Base-by-base conservation (phyloP, 441 rosid genomes). In the Euphorbia schlechtendalii region DNA sequence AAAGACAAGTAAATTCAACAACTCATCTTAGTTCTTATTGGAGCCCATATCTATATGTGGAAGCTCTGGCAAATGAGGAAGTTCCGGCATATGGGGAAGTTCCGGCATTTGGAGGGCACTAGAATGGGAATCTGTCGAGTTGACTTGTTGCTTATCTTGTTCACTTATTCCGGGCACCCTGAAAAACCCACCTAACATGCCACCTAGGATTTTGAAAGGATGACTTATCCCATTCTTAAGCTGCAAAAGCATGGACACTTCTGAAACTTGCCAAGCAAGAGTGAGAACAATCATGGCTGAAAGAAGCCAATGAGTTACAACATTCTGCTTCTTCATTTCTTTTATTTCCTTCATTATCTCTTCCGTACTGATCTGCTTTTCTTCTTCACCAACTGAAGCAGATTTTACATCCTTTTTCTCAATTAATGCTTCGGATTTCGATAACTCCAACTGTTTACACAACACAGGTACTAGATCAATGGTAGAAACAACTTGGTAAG, bases 241-340 rank as follows among this genome's bases (percentile, higher is more conserved):
- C 65, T 77, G 79, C 78, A 84, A 69, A 69, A 88, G 57, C 56
- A 90, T 66, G 0, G 90, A 82, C 60, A 82, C 82, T 72, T 92
- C 89, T 3, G 98, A 92, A n/a, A 86, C 65, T 73, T 90, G 98
- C 96, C 96, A 92, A 10, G 78, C 65, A n/a, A 85, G 32, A 5
- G 96, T 89, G 21, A 92, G 77, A 21, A 82, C 73, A 64, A 89
- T 85, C 87, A 85, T 56, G 65, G 67, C 79, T 5, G 94, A 86
- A 52, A 92, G 81, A 8, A 92, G 87, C 65, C 90, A 68, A 68
- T 92, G 96, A 0, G 98, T 87, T 13, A 82, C 58, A 4, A 64
- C 61, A 73, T 89, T 92, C 82, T 92, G 98, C 77, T 66, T 77
- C 88, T 78, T 84, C 61, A 92, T 71, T 10, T 79, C 40, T 65